A percentile compares a stretch with the other conserved stretches of the same genome.
Conservation (phyloP, 2,329 filamentous ascomycete genomes). For the Pseudogymnoascus sp. region DNA sequence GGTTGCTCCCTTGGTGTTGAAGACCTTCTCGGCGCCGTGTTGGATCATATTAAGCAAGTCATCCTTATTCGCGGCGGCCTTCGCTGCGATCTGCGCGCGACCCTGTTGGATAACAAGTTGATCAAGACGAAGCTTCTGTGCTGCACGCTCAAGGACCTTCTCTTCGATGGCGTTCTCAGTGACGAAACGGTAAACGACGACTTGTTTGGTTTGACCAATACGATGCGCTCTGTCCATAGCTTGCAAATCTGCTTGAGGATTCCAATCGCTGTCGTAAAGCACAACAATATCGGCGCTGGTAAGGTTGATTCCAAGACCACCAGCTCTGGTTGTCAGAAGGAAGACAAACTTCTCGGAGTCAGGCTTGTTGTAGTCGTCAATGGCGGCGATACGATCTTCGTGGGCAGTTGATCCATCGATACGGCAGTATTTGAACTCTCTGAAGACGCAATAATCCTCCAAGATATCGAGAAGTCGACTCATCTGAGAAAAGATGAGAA, state of each 20-base stretch:
- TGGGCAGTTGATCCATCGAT: conserved; percentile 96
- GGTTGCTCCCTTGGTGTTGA: conserved; percentile 61
- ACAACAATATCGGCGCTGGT: conserved; percentile 93
- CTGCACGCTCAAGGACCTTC: conserved; percentile 92
- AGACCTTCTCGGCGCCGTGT: conserved; percentile 93
- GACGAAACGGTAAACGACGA: conserved; percentile 91
- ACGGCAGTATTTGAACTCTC: conserved; percentile 89
- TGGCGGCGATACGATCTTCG: conserved; percentile 93
- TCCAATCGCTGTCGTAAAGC: conserved; percentile 97
- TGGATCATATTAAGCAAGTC: conserved; percentile 97
- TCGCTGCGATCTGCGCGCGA: conserved; percentile 79
- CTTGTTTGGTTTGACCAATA: conserved; percentile 97
- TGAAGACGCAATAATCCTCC: conserved; percentile 96
- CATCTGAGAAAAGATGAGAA: conserved; percentile 99
- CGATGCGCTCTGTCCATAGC: conserved; percentile 98
- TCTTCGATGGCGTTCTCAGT: conserved; percentile 98
- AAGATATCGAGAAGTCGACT: conserved; percentile 93
- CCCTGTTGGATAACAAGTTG: conserved; percentile 98
- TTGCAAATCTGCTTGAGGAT: conserved; percentile 94
- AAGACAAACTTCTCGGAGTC: conserved; percentile 96
- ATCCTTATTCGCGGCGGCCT: conserved; percentile 90
- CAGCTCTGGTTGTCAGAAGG: conserved; percentile 86
- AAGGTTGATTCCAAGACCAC: conserved; percentile 93
- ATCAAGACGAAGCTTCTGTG: conserved; percentile 91
- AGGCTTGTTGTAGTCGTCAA: conserved; percentile 96